Base-by-base conservation (phyloP, 371 early-diverging fungal species). In the Apophysomyces sp. region DNA sequence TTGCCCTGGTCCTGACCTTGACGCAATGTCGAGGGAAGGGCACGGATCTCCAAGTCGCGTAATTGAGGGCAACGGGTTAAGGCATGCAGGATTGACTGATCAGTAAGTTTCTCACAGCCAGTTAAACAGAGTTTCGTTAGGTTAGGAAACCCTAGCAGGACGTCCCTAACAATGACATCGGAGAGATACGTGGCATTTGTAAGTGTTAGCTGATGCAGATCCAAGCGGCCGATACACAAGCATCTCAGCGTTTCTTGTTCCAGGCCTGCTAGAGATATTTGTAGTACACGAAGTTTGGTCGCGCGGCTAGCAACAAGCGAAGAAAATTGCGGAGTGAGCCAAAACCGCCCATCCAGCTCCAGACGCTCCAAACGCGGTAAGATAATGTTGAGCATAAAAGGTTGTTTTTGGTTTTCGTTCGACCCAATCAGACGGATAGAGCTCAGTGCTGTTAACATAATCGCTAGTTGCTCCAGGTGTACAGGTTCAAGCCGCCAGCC, bases 351-450 rank as follows among this genome's bases (percentile, higher is more conserved):
- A 34, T 72, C 76, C 13, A 79, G 32, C 0, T 58, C 56, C 16
- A 76, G 28, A 0, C 55, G 34, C 1, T 53, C 34, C 21, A 79
- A 62, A 2, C 60, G 60, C 16, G 76, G 57, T 3, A 72, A 26
- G 0, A 70, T 37, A 13, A 32, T 60, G 3, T 58, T 63, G 8
- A 72, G 24, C 4, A 16, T 26, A 9, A 77, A 55, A 5, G 66
- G 67, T 1, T 52, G 31, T 6, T 60, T 13, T 9, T 24, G 26
- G 3, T 37, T n/a, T 2, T 29, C n/a, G 31, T 61, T 66, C 12
- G 57, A 39, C 5, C 81, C 78, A 39, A 80, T 69, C 3, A 80
- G 44, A 2, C 55, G n/a, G 15, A 80, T 49, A 0, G 52, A 36
- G 3, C 41, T 32, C 0, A 80, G 34, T 1, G 57, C 54, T 4